Base-by-base conservation (phyloP, 108 stramenopile genomes). In the Discostella stelligeroides region DNA sequence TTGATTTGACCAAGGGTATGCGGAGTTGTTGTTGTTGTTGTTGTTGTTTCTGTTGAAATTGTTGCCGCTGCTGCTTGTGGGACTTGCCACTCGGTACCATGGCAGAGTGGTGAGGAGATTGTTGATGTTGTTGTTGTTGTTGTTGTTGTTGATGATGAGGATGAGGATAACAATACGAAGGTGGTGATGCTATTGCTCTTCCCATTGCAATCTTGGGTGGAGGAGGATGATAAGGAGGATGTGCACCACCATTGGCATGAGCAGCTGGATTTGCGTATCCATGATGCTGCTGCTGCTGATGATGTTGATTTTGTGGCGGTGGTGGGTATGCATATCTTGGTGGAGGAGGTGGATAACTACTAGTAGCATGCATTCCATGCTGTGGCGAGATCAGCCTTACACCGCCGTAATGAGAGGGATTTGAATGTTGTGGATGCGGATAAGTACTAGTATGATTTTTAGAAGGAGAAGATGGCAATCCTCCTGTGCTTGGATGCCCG, bases 281-380 rank as follows among this genome's bases (percentile, higher is more conserved):
- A 34, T 34, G 34, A 34, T 34, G 34, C 34, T n/a, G n/a, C n/a
- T n/a, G n/a, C n/a, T n/a, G n/a, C n/a, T n/a, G n/a, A n/a, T n/a
- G n/a, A n/a, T n/a, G n/a, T n/a, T n/a, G n/a, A n/a, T n/a, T n/a
- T n/a, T n/a, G n/a, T n/a, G n/a, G n/a, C n/a, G n/a, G n/a, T n/a
- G 34, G 34, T 34, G 57, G 37, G 57, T 58, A 58, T 17, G 57
- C 37, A n/a, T 58, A 58, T 34, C 57, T 9, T 7, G 39, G 57
- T 7, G 43, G 43, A 58, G 57, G 57, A n/a, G 29, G 29, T 34
- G 57, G 57, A 41, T 58, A 58, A n/a, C n/a, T n/a, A n/a, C n/a
- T n/a, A n/a, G n/a, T n/a, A 34, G 29, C 38, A 38, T 58, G 57
- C 57, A 58, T 58, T 58, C 57, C 15, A 40, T 58, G 57, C 11